Evolutionary conservation across 257 asterid genomes (phyloP).

Genomic region (Capsicum baccatum): DNA sequence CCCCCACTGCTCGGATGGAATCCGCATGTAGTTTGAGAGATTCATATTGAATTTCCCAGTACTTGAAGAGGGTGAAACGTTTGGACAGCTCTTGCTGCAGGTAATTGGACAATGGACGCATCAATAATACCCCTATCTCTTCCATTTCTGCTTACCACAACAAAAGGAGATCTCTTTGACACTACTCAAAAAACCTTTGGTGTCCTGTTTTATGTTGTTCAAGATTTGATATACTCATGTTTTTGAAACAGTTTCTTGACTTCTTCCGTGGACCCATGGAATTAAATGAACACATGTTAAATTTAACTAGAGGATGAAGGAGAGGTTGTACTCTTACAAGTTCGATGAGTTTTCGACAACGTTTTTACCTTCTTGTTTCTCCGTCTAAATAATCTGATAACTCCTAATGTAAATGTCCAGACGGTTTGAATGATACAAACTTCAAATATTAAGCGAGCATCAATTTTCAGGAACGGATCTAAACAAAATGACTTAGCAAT

Average conservation of each 20-base stretch:
- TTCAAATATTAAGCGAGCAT: neutral
- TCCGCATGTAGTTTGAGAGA: slow-evolving; percentile 42
- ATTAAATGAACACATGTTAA: too few relatives aligned
- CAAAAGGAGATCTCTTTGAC: neutral
- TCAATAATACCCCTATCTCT: slow-evolving; percentile 50
- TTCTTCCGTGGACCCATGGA: neutral
- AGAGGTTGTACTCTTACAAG: too few relatives aligned
- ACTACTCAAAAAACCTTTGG: neutral
- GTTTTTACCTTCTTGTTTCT: neutral
- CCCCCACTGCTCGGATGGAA: slow-evolving; percentile 53
- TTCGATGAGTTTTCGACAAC: neutral
- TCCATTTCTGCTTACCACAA: slow-evolving; percentile 41
- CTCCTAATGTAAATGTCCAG: too few relatives aligned
- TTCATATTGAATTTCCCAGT: slow-evolving; percentile 54
- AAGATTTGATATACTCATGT: too few relatives aligned
- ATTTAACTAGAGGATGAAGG: too few relatives aligned
- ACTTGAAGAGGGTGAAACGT: slow-evolving; percentile 55
- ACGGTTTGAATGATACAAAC: neutral
- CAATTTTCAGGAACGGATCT: neutral
- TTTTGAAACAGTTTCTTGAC: too few relatives aligned
- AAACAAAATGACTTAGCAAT: neutral
- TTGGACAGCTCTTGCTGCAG: slow-evolving; percentile 49
- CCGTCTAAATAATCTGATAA: neutral
- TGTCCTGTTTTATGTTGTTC: too few relatives aligned
- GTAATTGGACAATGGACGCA: slow-evolving; percentile 58